Conservation (phyloP, 805 yeast species). For the Yamadazyma akitaensis region DNA sequence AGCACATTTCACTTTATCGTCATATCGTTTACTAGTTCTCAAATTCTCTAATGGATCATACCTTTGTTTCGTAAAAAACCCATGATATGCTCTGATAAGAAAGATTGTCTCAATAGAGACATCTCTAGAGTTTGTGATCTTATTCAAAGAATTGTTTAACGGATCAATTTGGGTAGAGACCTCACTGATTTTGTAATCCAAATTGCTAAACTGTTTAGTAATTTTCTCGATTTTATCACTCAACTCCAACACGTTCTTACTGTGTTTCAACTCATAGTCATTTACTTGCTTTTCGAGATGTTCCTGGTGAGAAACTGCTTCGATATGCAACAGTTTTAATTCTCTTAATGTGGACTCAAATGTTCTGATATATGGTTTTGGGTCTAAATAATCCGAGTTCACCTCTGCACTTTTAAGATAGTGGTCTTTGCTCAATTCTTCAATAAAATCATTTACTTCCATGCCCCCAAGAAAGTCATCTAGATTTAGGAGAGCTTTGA, state of each 20-base stretch:
- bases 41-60: constrained; percentile 57
- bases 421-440: constrained; percentile 71
- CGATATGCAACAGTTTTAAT: constrained; percentile 56
- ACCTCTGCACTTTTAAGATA: constrained; percentile 48
- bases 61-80: constrained; percentile 60
- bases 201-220: constrained; percentile 44
- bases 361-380: constrained; percentile 91
- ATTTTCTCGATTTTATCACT: constrained; percentile 46
- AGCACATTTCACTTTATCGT: constrained; percentile 66
- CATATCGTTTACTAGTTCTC: constrained; percentile 43
- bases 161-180: constrained; percentile 64
- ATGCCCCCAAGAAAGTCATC: constrained; percentile 67
- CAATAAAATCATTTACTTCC: constrained; percentile 76
- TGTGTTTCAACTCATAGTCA: constrained; percentile 62
- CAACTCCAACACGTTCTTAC: constrained; percentile 58
- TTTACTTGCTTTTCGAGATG: constrained; percentile 56
- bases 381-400: constrained; percentile 64
- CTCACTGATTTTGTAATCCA: constrained; percentile 53
- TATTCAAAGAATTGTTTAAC: constrained; percentile 63
- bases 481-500: constrained; percentile 50
- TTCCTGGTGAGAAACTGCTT: constrained; percentile 49
- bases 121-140: constrained; percentile 68
- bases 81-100: constrained; percentile 71
- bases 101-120: constrained; percentile 69
- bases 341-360: constrained; percentile 83